Conservation (phyloP, 2,329 filamentous ascomycete genomes). For the Aureobasidium sp. region DNA sequence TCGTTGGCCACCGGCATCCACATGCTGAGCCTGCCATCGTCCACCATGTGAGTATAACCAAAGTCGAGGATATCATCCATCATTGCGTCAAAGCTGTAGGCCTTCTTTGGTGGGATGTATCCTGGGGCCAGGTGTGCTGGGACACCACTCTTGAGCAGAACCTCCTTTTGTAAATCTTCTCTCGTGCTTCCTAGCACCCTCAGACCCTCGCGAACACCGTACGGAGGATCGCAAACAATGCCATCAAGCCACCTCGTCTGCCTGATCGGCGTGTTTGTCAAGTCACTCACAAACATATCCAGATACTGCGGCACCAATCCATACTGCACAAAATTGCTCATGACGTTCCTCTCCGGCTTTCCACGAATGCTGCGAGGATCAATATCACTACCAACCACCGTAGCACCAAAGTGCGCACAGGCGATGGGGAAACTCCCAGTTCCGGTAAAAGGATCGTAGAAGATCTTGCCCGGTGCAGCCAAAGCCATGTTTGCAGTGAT, state of each 20-base stretch:
- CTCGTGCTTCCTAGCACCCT: constrained; percentile 76
- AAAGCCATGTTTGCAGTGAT: constrained; percentile 86
- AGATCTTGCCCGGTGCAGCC: constrained; percentile 71
- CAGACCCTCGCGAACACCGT: constrained; percentile 86
- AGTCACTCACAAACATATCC: constrained; percentile 38
- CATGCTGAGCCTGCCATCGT: constrained; percentile 72
- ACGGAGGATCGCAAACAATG: constrained; percentile 91
- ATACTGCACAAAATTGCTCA: constrained; percentile 77
- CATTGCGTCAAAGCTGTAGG: constrained; percentile 87
- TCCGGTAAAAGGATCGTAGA: constrained; percentile 93
- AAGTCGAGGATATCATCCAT: constrained; percentile 84
- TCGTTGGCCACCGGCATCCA: constrained; percentile 32
- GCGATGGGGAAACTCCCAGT: constrained; percentile 90
- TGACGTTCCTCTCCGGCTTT: constrained; percentile 42
- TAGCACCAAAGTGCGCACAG: constrained; percentile 79
- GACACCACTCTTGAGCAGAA: constrained; percentile 59
- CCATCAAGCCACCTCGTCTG: constrained; percentile 62
- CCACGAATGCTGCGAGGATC: constrained; percentile 84
- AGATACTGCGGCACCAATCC: constrained; percentile 50
- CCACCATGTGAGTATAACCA: constrained; percentile 64
- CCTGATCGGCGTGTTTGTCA: constrained; percentile 28
- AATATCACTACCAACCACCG: constrained; percentile 81
- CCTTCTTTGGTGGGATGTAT: constrained; percentile 80
- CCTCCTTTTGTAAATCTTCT: constrained; percentile 36
- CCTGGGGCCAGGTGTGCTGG: constrained; percentile 59